phyloP scores from a whole-genome alignment of 169 alveolate species.

The Theileria equi region DNA sequence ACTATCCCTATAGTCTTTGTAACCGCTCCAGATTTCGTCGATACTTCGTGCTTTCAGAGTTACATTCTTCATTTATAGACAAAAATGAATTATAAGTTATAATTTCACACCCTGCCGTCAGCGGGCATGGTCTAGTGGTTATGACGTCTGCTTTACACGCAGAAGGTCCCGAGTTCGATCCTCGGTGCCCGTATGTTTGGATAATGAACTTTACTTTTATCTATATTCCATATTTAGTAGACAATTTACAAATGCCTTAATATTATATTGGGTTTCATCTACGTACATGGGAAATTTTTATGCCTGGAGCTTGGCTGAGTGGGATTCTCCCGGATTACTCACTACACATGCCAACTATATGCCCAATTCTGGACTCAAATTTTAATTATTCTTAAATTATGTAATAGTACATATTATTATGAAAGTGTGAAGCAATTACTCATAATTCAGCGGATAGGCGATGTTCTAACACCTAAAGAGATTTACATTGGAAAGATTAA shows the following conservation, averaged over 20 bases:
- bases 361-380: too few species aligned
- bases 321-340: too few species aligned
- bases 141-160: conserved; percentile 89
- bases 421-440: too few species aligned
- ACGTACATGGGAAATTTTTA: too few species aligned
- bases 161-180: conserved; percentile 89
- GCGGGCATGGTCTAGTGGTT: conserved; percentile 89
- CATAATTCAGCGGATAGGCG: too few species aligned
- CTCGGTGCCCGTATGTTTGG: conserved; percentile 77
- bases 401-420: too few species aligned
- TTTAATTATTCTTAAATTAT: too few species aligned
- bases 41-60: conserved; percentile 14
- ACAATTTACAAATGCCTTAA: background rate
- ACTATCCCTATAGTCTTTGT: background rate
- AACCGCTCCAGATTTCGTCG: conserved; percentile 36
- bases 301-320: too few species aligned
- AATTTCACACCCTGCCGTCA: background rate
- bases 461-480: too few species aligned
- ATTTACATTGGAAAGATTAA: too few species aligned
- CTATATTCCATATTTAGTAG: background rate
- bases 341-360: too few species aligned
- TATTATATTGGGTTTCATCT: too few species aligned
- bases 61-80: background rate
- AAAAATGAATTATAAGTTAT: background rate
- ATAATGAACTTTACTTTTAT: background rate